Conservation (phyloP, 2,329 filamentous ascomycete genomes). For the Aphanoascus verrucosus region DNA sequence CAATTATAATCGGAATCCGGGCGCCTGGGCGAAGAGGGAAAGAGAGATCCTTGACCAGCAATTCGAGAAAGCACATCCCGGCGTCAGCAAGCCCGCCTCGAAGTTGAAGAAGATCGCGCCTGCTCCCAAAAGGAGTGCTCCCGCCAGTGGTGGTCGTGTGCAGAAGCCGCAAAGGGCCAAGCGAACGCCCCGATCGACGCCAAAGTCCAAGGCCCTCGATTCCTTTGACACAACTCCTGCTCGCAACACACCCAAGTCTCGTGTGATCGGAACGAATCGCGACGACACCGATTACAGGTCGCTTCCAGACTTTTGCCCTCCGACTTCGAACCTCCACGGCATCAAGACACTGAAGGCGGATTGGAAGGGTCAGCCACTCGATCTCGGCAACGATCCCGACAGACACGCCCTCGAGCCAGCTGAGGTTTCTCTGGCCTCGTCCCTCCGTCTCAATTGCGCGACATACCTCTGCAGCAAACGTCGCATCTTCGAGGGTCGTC, state of each 20-base stretch:
- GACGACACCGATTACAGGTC: conserved; percentile 73
- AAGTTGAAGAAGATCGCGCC: conserved; percentile 35
- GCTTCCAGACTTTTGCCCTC: conserved; percentile 63
- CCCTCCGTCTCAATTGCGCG: conserved; percentile 70
- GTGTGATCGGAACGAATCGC: conserved; percentile 49
- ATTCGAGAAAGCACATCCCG: conserved; percentile 27
- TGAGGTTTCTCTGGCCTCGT: conserved; percentile 65
- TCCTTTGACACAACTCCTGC: conserved; percentile 28
- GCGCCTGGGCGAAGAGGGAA: conserved; percentile 34
- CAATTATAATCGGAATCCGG: conserved; percentile 37
- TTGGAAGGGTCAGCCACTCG: conserved; percentile 72
- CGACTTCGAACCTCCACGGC: conserved; percentile 52
- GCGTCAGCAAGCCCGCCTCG: background rate
- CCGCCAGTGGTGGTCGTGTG: conserved; percentile 22
- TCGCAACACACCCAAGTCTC: conserved; percentile 34
- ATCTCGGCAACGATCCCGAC: conserved; percentile 63
- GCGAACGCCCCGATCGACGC: conserved; percentile 34
- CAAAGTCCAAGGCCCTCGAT: conserved; percentile 29
- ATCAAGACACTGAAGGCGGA: conserved; percentile 71
- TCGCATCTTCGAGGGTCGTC: conserved; percentile 70
- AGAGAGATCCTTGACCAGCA: conserved; percentile 34
- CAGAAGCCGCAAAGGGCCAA: conserved; percentile 22
- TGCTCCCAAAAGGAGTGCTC: conserved; percentile 24
- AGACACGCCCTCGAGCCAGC: conserved; percentile 62
- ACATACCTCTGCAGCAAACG: conserved; percentile 90